These are phyloP conservation scores for Blastomyces parvus DNA, from an alignment of 2,329 filamentous ascomycete genomes.

Conservation along the genomic window DNA sequence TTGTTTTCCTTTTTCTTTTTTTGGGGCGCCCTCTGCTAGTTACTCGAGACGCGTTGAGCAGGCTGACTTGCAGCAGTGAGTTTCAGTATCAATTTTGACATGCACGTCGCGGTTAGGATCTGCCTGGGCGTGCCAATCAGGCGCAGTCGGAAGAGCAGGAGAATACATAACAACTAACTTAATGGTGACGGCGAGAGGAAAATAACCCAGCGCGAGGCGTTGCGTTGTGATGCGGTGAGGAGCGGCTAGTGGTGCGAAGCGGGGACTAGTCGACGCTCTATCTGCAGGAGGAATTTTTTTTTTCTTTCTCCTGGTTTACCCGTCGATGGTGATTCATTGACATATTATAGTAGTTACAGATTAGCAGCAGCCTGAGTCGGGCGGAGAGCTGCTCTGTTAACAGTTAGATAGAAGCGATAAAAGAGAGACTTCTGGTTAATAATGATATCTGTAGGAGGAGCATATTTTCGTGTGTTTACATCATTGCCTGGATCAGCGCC, in stretches of 20 bases:
- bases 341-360: too few relatives aligned
- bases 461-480: neutral
- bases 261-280: neutral
- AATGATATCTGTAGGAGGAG: too few relatives aligned
- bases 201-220: neutral
- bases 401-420: too few relatives aligned
- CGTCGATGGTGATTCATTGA: neutral
- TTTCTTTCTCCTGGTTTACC: neutral
- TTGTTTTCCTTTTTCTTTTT: neutral
- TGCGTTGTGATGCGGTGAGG: conserved; percentile 4
- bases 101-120: neutral
- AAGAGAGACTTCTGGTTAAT: too few relatives aligned
- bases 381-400: neutral
- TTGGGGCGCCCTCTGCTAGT: neutral
- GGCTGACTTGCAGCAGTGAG: neutral
- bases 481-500: neutral
- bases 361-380: neutral
- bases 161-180: too few relatives aligned
- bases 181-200: neutral
- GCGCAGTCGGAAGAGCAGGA: neutral
- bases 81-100: neutral
- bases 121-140: neutral
- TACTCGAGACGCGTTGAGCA: neutral
- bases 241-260: conserved; percentile 2
- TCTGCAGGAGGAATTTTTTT: neutral